A percentile compares a stretch with the other conserved stretches of the same genome.
Evolutionary conservation across 1,284 basidiomycete species (phyloP).

Genomic region (Hymenochaete sp.): DNA sequence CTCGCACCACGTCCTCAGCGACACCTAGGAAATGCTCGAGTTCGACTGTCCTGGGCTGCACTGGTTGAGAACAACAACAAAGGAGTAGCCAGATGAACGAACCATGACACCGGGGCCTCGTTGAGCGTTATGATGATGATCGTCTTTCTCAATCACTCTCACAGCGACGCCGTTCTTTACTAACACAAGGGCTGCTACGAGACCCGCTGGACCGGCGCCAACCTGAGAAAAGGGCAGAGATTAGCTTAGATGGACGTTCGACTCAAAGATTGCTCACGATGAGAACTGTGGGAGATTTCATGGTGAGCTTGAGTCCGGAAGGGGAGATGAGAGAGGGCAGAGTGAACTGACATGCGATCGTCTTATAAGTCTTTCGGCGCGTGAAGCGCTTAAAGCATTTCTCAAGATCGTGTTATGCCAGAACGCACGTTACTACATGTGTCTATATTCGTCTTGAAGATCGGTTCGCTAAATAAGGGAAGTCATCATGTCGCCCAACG

Average conservation of each 20-base stretch:
- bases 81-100: background rate
- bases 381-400: too few relatives aligned
- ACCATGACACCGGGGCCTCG: conserved; percentile 12
- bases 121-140: conserved; percentile 3
- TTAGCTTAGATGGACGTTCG: background rate
- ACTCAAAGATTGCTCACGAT: conserved; percentile 1
- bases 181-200: conserved; percentile 4
- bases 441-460: too few relatives aligned
- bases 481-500: too few relatives aligned
- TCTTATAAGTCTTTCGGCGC: too few relatives aligned
- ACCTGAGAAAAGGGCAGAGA: conserved; percentile 6
- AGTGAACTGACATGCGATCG: too few relatives aligned
- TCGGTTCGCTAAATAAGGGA: too few relatives aligned
- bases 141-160: conserved; percentile 14
- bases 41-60: conserved; percentile 9
- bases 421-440: too few relatives aligned
- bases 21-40: conserved; percentile 13
- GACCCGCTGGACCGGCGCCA: conserved; percentile 12
- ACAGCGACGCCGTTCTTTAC: conserved; percentile 12
- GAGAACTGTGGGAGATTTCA: background rate
- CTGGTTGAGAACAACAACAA: background rate
- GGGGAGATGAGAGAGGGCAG: background rate
- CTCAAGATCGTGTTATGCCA: too few relatives aligned
- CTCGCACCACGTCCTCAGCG: background rate
- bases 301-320: background rate